Percentiles rank a stretch among this genome's conserved stretches.
Evolutionary conservation across 1,284 basidiomycete genomes (phyloP).

Genomic region (Malassezia sympodialis): DNA sequence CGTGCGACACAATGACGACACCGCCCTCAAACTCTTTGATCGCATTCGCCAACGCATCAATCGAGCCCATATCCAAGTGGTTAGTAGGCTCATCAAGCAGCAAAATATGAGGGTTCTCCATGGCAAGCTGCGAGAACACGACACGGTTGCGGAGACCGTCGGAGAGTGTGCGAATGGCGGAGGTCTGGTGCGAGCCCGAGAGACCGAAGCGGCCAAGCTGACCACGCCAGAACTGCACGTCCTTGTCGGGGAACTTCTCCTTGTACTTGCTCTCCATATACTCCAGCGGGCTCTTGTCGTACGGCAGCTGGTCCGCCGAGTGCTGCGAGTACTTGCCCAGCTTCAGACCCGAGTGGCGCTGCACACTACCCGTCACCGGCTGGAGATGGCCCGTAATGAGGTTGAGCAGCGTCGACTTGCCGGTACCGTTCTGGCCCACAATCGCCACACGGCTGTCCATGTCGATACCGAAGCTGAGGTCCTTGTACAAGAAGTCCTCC

Average conservation of each 20-base stretch:
- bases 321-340: conserved; percentile 90
- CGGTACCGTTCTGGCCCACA: conserved; percentile 94
- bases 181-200: conserved; percentile 82
- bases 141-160: conserved; percentile 90
- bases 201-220: conserved; percentile 94
- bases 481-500: conserved; percentile 75
- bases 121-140: conserved; percentile 70
- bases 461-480: conserved; percentile 70
- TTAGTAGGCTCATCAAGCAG: conserved; percentile 62
- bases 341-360: conserved; percentile 79
- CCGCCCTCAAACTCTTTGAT: conserved; percentile 97
- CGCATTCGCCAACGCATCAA: conserved; percentile 82
- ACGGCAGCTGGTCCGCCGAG: conserved; percentile 94
- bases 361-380: conserved; percentile 73
- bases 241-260: conserved; percentile 87
- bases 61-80: conserved; percentile 82
- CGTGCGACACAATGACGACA: conserved; percentile 56
- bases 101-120: conserved; percentile 51
- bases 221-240: conserved; percentile 79
- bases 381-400: conserved; percentile 77
- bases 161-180: conserved; percentile 78
- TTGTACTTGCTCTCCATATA: conserved; percentile 72
- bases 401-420: conserved; percentile 93
- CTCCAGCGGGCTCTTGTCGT: conserved; percentile 82
- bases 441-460: conserved; percentile 95